Evolutionary conservation across 140 eudicot species (phyloP).

Genomic region (Oenanthe javanica): DNA sequence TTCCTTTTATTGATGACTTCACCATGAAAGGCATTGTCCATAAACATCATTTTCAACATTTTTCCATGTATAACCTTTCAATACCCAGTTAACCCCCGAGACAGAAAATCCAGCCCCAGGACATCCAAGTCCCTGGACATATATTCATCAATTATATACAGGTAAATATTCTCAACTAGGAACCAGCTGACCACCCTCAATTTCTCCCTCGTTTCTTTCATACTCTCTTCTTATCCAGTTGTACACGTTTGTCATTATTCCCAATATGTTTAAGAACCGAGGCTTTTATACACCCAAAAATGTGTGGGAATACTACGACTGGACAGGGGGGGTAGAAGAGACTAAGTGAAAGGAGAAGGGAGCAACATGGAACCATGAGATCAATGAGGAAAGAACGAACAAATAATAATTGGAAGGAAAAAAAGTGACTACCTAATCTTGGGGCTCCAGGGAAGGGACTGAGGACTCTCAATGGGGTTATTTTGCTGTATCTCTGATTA

Average conservation of each 20-base stretch:
- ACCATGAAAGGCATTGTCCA: slow-evolving; percentile 29
- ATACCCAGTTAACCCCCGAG: slow-evolving; percentile 9
- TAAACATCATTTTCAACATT: slow-evolving; percentile 20
- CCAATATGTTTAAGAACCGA: not conserved
- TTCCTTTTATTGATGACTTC: slow-evolving; percentile 33
- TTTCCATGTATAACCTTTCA: slow-evolving; percentile 5
- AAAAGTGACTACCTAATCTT: slow-evolving; percentile 46
- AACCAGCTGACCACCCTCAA: slow-evolving; percentile 21
- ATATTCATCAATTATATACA: slow-evolving; percentile 50
- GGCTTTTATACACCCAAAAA: not conserved
- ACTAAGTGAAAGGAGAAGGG: slow-evolving; percentile 21
- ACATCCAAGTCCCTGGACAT: not conserved
- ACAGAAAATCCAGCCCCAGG: not conserved
- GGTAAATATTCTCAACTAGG: slow-evolving; percentile 39
- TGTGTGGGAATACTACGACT: not conserved
- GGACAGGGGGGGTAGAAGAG: slow-evolving; percentile 19
- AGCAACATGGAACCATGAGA: slow-evolving; percentile 28
- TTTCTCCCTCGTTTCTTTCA: slow-evolving; percentile 1
- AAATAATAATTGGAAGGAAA: slow-evolving; percentile 19
- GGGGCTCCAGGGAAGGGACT: slow-evolving; percentile 39
- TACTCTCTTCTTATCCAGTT: slow-evolving; percentile 20
- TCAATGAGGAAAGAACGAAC: slow-evolving; percentile 50
- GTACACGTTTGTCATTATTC: slow-evolving; percentile 12
- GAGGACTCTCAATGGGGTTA: slow-evolving; percentile 35
- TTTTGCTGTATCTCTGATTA: slow-evolving; percentile 27